A percentile compares a stretch with the other conserved stretches of the same genome.
Conservation (phyloP, 257 asterid genomes). For the Mentha longifolia region DNA sequence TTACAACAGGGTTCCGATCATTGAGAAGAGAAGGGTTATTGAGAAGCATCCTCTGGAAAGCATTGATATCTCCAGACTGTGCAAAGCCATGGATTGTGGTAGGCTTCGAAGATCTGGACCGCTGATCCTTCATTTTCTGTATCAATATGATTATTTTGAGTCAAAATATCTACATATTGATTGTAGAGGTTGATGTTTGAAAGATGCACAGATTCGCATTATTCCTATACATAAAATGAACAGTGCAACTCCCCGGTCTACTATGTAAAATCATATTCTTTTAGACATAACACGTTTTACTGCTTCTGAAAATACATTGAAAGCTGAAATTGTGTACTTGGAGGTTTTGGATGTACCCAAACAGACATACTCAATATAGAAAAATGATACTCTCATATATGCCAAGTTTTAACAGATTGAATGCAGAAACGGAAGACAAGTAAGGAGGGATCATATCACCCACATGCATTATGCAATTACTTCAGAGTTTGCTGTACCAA, state of each 20-base stretch:
- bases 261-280: not conserved
- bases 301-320: not conserved
- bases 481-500: not conserved
- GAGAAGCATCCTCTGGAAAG: slow-evolving; percentile 75
- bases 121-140: slow-evolving; percentile 54
- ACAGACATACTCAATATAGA: not conserved
- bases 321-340: not conserved
- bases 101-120: slow-evolving; percentile 54
- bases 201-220: not conserved
- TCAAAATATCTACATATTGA: slow-evolving; percentile 10
- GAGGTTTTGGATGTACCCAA: not conserved
- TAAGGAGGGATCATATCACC: not conserved
- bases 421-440: not conserved
- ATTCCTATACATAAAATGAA: not conserved
- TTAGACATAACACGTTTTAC: not conserved
- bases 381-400: not conserved
- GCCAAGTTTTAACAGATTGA: slow-evolving; percentile 1
- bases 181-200: not conserved
- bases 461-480: not conserved
- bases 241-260: not conserved
- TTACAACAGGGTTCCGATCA: slow-evolving; percentile 91
- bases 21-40: slow-evolving; percentile 81
- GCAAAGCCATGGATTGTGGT: slow-evolving; percentile 90
- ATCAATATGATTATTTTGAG: slow-evolving; percentile 3
- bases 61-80: slow-evolving; percentile 80